phyloP scores from a whole-genome alignment of 2,329 filamentous ascomycete genomes.

The Verticillium longisporum region DNA sequence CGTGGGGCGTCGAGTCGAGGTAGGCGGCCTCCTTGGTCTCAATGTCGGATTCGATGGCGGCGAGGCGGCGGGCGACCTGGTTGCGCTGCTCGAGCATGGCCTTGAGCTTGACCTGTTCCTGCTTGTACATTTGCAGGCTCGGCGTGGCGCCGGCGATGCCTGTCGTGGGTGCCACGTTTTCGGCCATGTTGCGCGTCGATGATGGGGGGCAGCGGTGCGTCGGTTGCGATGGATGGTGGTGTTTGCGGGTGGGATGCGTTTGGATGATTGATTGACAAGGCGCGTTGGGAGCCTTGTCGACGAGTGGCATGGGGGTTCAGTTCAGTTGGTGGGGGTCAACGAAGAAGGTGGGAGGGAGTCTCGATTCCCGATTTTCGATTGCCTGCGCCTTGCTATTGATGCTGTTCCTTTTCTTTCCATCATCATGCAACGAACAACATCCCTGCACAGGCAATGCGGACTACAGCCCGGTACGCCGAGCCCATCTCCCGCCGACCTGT shows the following conservation, averaged over 20 bases:
- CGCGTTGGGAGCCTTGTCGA: background rate
- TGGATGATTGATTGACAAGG: background rate
- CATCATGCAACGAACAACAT: no score
- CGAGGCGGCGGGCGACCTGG: constrained; percentile 25
- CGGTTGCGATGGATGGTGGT: background rate
- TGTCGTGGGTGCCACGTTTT: constrained; percentile 6
- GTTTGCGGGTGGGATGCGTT: background rate
- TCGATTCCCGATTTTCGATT: background rate
- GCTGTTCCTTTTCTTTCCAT: no score
- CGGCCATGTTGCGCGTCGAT: constrained; percentile 5
- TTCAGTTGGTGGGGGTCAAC: background rate
- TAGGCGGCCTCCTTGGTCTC: constrained; percentile 78
- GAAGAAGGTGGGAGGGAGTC: background rate
- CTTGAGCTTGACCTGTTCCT: constrained; percentile 40
- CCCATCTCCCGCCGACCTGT: no score
- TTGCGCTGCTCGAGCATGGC: constrained; percentile 36
- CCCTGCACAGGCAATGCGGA: no score
- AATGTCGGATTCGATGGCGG: constrained; percentile 66
- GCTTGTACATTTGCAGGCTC: constrained; percentile 41
- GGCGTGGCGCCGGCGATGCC: constrained; percentile 18
- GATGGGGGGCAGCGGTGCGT: background rate
- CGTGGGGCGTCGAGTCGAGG: constrained; percentile 79
- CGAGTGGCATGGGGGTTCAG: background rate
- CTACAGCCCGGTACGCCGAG: no score
- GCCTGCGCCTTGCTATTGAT: no score